Base-by-base conservation (phyloP, 2,329 filamentous ascomycete genomes). In the Didymella arachidicola region DNA sequence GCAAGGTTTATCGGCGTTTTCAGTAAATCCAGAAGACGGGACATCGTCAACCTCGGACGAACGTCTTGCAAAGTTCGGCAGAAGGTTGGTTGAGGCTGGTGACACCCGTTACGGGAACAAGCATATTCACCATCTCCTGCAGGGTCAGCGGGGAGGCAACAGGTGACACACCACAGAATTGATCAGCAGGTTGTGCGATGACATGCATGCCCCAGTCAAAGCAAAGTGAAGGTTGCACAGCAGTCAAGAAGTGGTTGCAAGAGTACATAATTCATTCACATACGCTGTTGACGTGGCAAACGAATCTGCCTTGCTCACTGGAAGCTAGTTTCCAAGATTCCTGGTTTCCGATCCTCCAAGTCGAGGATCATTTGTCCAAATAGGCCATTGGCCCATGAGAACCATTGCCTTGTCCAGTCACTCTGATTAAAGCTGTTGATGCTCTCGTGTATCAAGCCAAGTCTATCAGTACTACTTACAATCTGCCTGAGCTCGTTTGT, bases 371-470 rank as follows among this genome's bases (percentile, higher is more conserved):
- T 79, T 67, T 82, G 79, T 10, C 80, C 82, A 71, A 81, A 84
- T 55, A 83, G 67, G 11, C 79, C 81, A 64, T 82, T 84, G 32
- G 81, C 82, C 82, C 82, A 84, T 4, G 77, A 79, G 63, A 83
- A 82, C 73, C 81, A 84, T 59, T 81, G 81, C 59, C 82, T 75
- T 26, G 81, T 81, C 77, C 79, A 84, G 57, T 79, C 71, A 16
- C 65, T 76, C 30, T 68, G 67, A 60, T 83, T 79, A 62, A 78
- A 82, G n/a, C 74, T 77, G 60, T 82, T 82, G 60, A 84, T 77
- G 56, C 80, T 83, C 72, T 84, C 82, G 60, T 84, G 82, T 19
- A 84, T 80, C 67, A 84, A 63, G 0, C 82, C 82, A 27, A 83
- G 67, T 4, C 80, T 77, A 66, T 77, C 80, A 5, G 82, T 84